Percentiles rank a stretch among this genome's conserved stretches.
These are phyloP conservation scores for Rosa persica DNA, from an alignment of 306 rosid species.

Conservation along the genomic window DNA sequence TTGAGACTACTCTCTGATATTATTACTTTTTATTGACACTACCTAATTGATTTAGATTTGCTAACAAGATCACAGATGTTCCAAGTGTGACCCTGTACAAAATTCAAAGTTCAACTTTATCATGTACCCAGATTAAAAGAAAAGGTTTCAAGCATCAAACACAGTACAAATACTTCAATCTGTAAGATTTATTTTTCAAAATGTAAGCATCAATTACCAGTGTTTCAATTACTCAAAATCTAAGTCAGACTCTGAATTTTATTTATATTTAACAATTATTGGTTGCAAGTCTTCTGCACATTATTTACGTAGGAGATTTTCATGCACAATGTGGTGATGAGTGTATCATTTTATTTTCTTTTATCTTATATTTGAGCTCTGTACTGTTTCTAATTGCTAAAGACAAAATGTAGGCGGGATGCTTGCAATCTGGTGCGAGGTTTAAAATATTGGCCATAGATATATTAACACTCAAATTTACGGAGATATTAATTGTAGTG, in stretches of 20 bases:
- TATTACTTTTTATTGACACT: neutral
- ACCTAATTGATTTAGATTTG: neutral
- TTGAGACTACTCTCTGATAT: neutral
- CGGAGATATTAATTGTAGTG: neutral
- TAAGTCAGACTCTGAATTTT: neutral
- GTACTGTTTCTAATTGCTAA: neutral
- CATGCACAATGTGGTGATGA: neutral
- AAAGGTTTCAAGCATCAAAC: neutral
- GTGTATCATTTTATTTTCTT: neutral
- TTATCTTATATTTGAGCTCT: neutral
- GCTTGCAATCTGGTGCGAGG: neutral
- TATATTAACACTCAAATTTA: neutral
- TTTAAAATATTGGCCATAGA: neutral
- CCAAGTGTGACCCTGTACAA: neutral
- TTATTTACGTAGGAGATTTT: neutral
- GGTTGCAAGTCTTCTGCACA: neutral
- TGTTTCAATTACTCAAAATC: neutral
- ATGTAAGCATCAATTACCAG: neutral
- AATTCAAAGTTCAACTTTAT: neutral
- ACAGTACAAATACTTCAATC: neutral
- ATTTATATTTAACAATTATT: neutral
- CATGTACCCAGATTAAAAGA: neutral
- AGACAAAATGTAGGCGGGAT: neutral
- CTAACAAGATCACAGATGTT: neutral
- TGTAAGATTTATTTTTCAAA: neutral